Percentiles rank a stretch among this genome's conserved stretches.
Evolutionary conservation across 805 yeast genomes (phyloP).

Genomic region (Hanseniaspora vineae): DNA sequence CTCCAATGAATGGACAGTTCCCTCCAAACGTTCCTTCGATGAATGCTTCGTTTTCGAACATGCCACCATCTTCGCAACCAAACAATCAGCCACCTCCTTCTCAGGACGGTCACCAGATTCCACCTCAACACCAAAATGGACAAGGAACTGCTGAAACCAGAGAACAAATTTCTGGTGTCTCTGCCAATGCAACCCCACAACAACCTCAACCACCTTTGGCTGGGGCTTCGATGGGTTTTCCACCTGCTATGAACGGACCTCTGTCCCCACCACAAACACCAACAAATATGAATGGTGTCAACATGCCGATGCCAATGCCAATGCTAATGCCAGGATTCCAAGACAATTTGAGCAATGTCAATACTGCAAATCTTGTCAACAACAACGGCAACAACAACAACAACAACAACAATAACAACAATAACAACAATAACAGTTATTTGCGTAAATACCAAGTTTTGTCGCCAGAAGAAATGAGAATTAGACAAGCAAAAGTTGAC

Average conservation of each 20-base stretch:
- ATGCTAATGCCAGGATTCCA: neutral
- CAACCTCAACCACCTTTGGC: slow-evolving; percentile 8
- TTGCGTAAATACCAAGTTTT: slow-evolving; percentile 26
- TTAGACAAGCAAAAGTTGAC: slow-evolving; percentile 62
- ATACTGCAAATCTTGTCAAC: no score
- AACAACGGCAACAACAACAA: slow-evolving; percentile 1
- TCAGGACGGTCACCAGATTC: slow-evolving; percentile 7
- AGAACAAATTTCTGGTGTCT: slow-evolving; percentile 1
- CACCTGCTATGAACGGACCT: neutral
- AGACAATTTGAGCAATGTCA: neutral
- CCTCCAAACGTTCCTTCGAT: neutral
- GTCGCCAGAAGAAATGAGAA: slow-evolving; percentile 61
- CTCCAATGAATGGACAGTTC: slow-evolving; percentile 15
- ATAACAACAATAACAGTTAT: slow-evolving; percentile 11
- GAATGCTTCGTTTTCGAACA: neutral
- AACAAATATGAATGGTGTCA: no score
- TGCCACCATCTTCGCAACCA: slow-evolving; percentile 16
- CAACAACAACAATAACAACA: slow-evolving; percentile 3
- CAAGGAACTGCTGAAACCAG: slow-evolving; percentile 6
- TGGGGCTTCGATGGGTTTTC: neutral
- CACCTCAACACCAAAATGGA: slow-evolving; percentile 6
- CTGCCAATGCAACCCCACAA: slow-evolving; percentile 10
- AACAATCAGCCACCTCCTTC: slow-evolving; percentile 14
- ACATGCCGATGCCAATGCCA: neutral
- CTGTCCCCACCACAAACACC: neutral